A percentile compares a stretch with the other conserved stretches of the same genome.
These are phyloP conservation scores for Umbellularia californica DNA, from an alignment of 164 flowering plant species.

Conservation along the genomic window DNA sequence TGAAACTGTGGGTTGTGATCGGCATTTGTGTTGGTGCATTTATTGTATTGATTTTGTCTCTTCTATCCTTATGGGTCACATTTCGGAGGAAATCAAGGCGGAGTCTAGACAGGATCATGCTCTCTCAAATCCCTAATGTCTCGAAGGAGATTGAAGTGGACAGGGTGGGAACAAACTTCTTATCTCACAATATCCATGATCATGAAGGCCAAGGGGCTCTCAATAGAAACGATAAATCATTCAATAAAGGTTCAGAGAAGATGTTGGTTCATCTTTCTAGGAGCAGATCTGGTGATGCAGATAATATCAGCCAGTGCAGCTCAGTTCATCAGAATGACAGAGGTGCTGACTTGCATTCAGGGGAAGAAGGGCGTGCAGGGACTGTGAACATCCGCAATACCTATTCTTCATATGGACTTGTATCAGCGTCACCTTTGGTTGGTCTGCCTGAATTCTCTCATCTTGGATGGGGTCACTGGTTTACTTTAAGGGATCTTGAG, in stretches of 20 bases:
- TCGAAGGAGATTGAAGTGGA: slow-evolving; percentile 82
- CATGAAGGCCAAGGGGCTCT: slow-evolving; percentile 35
- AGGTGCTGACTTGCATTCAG: slow-evolving; percentile 65
- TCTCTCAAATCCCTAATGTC: slow-evolving; percentile 57
- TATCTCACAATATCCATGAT: slow-evolving; percentile 31
- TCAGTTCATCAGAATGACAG: slow-evolving; percentile 61
- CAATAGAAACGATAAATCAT: slow-evolving; percentile 36
- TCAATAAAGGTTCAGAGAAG: slow-evolving; percentile 53
- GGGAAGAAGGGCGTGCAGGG: slow-evolving; percentile 76
- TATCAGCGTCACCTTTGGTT: slow-evolving; percentile 67
- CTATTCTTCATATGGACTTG: slow-evolving; percentile 39
- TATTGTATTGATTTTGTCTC: slow-evolving; percentile 53
- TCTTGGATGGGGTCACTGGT: slow-evolving; percentile 98
- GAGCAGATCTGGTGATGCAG: slow-evolving; percentile 70
- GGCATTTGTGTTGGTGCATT: slow-evolving; percentile 61
- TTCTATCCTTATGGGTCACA: slow-evolving; percentile 57
- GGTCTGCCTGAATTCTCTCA: slow-evolving; percentile 87
- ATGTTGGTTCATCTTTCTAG: slow-evolving; percentile 54
- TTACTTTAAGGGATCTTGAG: slow-evolving; percentile 82
- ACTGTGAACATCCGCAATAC: slow-evolving; percentile 33
- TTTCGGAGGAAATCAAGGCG: slow-evolving; percentile 57
- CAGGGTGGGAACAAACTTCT: slow-evolving; percentile 35
- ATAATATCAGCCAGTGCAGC: slow-evolving; percentile 69
- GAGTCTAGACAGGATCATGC: slow-evolving; percentile 36
- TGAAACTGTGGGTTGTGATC: slow-evolving; percentile 74